Conservation (phyloP, 805 yeast genomes). For the Scheffersomyces lignosus region DNA sequence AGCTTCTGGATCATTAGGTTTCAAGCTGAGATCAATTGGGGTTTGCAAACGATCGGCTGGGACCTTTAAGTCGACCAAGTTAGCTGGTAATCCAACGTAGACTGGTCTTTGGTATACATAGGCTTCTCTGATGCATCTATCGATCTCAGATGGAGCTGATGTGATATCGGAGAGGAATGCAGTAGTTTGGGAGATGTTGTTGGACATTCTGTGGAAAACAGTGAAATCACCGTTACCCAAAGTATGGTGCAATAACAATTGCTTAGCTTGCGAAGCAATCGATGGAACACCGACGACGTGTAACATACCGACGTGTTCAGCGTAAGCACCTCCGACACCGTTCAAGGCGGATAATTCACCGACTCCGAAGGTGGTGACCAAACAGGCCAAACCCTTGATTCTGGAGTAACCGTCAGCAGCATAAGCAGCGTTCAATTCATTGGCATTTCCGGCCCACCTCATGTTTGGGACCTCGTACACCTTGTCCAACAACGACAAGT, state of each 20-base stretch:
- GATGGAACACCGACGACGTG: slow-evolving; percentile 38
- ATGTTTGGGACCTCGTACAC: slow-evolving; percentile 30
- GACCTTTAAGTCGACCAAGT: slow-evolving; percentile 34
- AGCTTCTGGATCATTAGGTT: slow-evolving; percentile 31
- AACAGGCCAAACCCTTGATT: slow-evolving; percentile 26
- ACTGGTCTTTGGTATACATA: slow-evolving; percentile 34
- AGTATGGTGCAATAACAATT: slow-evolving; percentile 42
- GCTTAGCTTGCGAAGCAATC: slow-evolving; percentile 33
- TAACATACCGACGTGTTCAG: slow-evolving; percentile 36
- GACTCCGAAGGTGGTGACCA: slow-evolving; percentile 36
- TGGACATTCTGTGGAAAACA: slow-evolving; percentile 36
- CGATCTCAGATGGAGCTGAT: slow-evolving; percentile 32
- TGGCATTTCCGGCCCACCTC: slow-evolving; percentile 40
- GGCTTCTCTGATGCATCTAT: slow-evolving; percentile 33
- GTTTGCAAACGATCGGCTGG: slow-evolving; percentile 27
- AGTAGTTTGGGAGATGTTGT: slow-evolving; percentile 31
- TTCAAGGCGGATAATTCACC: slow-evolving; percentile 38
- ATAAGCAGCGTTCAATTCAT: slow-evolving; percentile 31
- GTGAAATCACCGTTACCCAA: slow-evolving; percentile 46
- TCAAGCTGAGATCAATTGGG: slow-evolving; percentile 28
- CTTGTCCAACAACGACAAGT: slow-evolving; percentile 33
- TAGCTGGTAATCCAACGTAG: slow-evolving; percentile 35
- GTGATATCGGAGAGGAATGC: slow-evolving; percentile 27
- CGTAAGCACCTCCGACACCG: slow-evolving; percentile 36
- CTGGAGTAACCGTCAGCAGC: slow-evolving; percentile 28